These are phyloP conservation scores for Musa troglodytarum DNA, from an alignment of 176 grass and related monocot species.

Conservation along the genomic window DNA sequence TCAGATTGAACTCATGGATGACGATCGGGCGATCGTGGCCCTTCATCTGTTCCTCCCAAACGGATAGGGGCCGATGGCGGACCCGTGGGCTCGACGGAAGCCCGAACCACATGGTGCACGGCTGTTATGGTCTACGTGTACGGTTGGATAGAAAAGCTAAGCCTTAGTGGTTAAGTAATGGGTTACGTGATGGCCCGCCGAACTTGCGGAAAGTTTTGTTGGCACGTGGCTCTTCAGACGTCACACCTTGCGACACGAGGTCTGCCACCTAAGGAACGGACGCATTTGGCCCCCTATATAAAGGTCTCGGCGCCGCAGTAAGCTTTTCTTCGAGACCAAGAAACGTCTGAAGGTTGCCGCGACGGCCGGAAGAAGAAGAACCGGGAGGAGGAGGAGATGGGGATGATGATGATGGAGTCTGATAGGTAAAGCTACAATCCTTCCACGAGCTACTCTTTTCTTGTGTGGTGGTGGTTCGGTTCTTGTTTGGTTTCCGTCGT, in stretches of 20 bases:
- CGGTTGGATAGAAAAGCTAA: background rate
- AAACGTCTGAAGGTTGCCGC: background rate
- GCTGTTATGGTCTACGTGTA: background rate
- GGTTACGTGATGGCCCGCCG: background rate
- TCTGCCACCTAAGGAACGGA: background rate
- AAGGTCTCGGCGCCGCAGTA: too few species aligned
- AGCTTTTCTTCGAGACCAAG: background rate
- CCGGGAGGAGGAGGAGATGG: background rate
- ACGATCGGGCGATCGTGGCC: background rate
- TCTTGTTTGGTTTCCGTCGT: background rate
- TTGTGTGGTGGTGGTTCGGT: too few species aligned
- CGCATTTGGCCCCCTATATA: background rate
- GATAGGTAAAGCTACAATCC: too few species aligned
- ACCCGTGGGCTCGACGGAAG: background rate
- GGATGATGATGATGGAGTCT: background rate
- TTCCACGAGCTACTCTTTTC: too few species aligned
- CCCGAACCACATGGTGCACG: background rate
- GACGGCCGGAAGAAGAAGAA: background rate
- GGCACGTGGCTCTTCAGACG: background rate
- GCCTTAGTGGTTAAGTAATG: background rate
- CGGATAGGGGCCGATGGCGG: constrained; percentile 21
- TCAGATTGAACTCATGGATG: too few species aligned
- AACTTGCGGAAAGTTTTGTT: too few species aligned
- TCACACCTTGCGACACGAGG: background rate
- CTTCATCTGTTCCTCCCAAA: background rate